phyloP scores from a whole-genome alignment of 1,284 basidiomycete genomes.

The Sanguinoderma infundibulare region DNA sequence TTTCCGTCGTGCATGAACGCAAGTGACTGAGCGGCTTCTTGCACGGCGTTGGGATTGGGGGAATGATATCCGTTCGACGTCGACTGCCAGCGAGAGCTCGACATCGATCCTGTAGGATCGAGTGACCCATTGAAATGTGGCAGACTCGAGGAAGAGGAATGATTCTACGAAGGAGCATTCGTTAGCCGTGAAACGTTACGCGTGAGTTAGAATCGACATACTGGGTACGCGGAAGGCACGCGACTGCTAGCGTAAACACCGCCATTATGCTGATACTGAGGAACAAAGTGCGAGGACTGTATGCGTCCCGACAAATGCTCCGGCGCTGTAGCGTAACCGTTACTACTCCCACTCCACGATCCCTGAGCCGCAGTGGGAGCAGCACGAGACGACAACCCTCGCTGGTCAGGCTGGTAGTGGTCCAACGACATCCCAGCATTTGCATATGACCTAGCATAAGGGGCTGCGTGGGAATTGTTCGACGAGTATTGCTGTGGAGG shows the following conservation, averaged over 20 bases:
- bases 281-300: constrained; percentile 17
- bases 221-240: constrained; percentile 23
- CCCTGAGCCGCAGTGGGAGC: constrained; percentile 9
- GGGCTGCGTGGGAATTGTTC: constrained; percentile 7
- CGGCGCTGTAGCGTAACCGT: constrained; percentile 17
- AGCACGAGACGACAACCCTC: constrained; percentile 21
- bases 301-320: constrained; percentile 17
- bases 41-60: constrained; percentile 20
- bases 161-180: constrained; percentile 1
- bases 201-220: neutral
- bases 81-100: constrained; percentile 17
- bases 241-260: constrained; percentile 16
- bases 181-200: neutral
- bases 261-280: constrained; percentile 23
- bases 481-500: constrained; percentile 21
- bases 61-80: constrained; percentile 22
- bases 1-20: constrained; percentile 27
- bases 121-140: constrained; percentile 11
- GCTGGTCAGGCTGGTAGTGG: constrained; percentile 30
- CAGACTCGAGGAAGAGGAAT: constrained; percentile 11
- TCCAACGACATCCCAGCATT: constrained; percentile 22
- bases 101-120: constrained; percentile 10
- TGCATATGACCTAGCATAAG: constrained; percentile 25
- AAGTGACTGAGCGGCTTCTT: constrained; percentile 30
- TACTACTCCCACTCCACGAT: constrained; percentile 14